Percentiles rank a stretch among this genome's conserved stretches.
Conservation (phyloP, 2,329 filamentous ascomycete species). For the Fusarium praegraminearum region DNA sequence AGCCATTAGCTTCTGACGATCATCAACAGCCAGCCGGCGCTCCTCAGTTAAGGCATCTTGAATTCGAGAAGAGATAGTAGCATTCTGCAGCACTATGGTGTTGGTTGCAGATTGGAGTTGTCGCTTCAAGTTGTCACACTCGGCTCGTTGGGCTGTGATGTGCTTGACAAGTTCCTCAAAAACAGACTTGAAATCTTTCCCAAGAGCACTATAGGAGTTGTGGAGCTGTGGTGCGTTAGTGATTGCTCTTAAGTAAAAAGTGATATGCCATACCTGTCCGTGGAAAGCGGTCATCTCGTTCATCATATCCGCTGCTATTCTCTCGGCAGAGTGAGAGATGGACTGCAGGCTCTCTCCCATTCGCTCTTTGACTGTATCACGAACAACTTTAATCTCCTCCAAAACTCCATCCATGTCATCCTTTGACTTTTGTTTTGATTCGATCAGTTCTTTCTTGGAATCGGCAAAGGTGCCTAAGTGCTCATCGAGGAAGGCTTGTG, state of each 20-base stretch:
- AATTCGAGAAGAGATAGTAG: slow-evolving; percentile 73
- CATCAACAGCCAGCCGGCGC: slow-evolving; percentile 75
- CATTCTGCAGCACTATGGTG: slow-evolving; percentile 75
- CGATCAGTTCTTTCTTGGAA: slow-evolving; percentile 75
- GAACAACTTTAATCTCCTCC: slow-evolving; percentile 89
- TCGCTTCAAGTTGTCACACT: slow-evolving; percentile 77
- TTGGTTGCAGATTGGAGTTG: slow-evolving; percentile 79
- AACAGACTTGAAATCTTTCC: slow-evolving; percentile 85
- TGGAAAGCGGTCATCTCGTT: slow-evolving; percentile 89
- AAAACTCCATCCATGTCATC: slow-evolving; percentile 92
- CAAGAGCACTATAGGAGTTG: slow-evolving; percentile 83
- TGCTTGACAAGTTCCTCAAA: slow-evolving; percentile 85
- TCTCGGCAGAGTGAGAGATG: slow-evolving; percentile 84
- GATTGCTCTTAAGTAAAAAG: not conserved
- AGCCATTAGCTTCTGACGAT: slow-evolving; percentile 77
- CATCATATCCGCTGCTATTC: slow-evolving; percentile 90
- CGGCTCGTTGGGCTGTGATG: slow-evolving; percentile 79
- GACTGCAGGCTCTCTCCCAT: slow-evolving; percentile 87
- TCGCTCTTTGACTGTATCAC: slow-evolving; percentile 87
- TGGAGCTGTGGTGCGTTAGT: slow-evolving; percentile 69
- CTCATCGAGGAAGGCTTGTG: slow-evolving; percentile 76
- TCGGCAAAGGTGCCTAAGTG: slow-evolving; percentile 75
- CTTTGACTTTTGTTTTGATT: slow-evolving; percentile 76
- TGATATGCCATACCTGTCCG: slow-evolving; percentile 61
- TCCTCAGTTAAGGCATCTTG: slow-evolving; percentile 81